Evolutionary conservation across 148 eudicot species (phyloP).

Genomic region (Amaranthus palmeri): DNA sequence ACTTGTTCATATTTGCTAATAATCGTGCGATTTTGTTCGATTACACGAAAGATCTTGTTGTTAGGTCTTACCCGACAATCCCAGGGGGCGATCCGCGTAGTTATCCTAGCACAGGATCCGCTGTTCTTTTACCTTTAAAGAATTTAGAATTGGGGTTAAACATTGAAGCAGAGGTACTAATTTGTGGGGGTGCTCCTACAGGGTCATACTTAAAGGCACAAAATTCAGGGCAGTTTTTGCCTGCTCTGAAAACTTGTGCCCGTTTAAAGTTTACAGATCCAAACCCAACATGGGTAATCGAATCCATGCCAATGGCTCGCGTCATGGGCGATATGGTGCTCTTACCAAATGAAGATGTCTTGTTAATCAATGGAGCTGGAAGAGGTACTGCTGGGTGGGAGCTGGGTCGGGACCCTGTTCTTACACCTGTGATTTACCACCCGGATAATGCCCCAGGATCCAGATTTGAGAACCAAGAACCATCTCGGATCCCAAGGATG

Average conservation of each 20-base stretch:
- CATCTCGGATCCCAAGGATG: constrained; percentile 48
- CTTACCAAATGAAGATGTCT: constrained; percentile 43
- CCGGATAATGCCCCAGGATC: constrained; percentile 30
- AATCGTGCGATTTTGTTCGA: constrained; percentile 62
- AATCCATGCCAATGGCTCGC: constrained; percentile 65
- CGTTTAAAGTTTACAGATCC: constrained; percentile 46
- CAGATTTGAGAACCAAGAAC: constrained; percentile 46
- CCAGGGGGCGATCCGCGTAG: constrained; percentile 60
- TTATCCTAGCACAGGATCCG: constrained; percentile 74
- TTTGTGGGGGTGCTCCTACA: constrained; percentile 62
- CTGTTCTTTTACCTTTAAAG: constrained; percentile 55
- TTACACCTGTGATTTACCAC: constrained; percentile 46
- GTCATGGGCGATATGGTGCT: constrained; percentile 65
- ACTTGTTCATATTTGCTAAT: constrained; percentile 74
- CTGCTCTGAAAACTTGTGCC: constrained; percentile 44
- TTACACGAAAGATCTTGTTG: constrained; percentile 35
- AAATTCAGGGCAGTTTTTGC: constrained; percentile 13
- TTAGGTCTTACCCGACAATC: constrained; percentile 49
- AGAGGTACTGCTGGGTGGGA: constrained; percentile 81
- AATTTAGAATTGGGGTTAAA: constrained; percentile 1
- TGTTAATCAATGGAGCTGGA: constrained; percentile 61
- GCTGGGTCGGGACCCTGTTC: constrained; percentile 41
- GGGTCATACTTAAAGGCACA: constrained; percentile 35
- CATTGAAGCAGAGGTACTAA: constrained; percentile 36
- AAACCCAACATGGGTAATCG: constrained; percentile 52